A percentile compares a stretch with the other conserved stretches of the same genome.
These are phyloP conservation scores for Catunica adiposa DNA, from an alignment of 2,329 filamentous ascomycete genomes.

Conservation along the genomic window DNA sequence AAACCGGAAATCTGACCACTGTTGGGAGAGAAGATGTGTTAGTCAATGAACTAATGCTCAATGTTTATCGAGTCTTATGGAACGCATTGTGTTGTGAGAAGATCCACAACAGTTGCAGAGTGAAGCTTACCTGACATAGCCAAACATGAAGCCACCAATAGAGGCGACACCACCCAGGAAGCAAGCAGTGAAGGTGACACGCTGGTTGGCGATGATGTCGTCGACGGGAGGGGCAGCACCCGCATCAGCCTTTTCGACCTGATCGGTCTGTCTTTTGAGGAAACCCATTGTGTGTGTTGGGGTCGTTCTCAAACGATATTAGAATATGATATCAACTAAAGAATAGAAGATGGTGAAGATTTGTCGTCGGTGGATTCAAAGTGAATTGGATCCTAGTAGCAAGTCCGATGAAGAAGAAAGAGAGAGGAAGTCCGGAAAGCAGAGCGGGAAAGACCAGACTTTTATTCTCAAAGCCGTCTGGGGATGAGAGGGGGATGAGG, in stretches of 20 bases:
- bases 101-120: not conserved
- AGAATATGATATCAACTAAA: not conserved
- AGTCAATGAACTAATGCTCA: not conserved
- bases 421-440: not conserved
- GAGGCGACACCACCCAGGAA: conserved; percentile 35
- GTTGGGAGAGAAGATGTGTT: conserved; percentile 10
- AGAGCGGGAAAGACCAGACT: conserved; percentile 10
- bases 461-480: conserved; percentile 6
- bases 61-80: no score
- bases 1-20: conserved; percentile 46
- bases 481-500: no score
- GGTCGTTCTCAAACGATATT: not conserved
- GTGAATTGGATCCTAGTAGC: conserved; percentile 5
- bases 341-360: not conserved
- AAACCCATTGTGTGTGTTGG: conserved; percentile 10
- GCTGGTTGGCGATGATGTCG: conserved; percentile 16
- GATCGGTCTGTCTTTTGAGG: conserved; percentile 14
- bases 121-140: conserved; percentile 33
- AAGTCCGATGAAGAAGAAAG: conserved; percentile 12
- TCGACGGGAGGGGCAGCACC: not conserved
- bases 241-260: conserved; percentile 12
- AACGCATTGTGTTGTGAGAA: not conserved
- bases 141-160: conserved; percentile 41
- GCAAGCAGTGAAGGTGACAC: conserved; percentile 27
- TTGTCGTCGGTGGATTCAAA: not conserved